These are phyloP conservation scores for Scedosporium boydii DNA, from an alignment of 2,329 filamentous ascomycete species.

Conservation along the genomic window DNA sequence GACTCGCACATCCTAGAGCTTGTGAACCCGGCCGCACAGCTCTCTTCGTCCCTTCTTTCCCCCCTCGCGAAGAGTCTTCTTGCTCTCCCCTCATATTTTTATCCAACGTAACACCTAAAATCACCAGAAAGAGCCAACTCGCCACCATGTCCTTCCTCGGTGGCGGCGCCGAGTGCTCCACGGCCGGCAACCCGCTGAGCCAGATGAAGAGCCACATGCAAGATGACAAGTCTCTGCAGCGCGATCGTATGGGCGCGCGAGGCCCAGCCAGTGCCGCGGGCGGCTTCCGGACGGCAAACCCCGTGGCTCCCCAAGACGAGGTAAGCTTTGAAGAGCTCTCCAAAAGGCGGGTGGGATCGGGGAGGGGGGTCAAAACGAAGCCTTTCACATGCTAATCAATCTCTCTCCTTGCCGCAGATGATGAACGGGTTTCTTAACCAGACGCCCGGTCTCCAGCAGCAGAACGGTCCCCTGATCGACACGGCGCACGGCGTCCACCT, in stretches of 20 bases:
- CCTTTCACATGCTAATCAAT: conserved; percentile 1
- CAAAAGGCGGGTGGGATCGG: no score
- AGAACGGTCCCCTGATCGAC: conserved; percentile 38
- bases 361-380: no score
- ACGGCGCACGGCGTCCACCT: conserved; percentile 41
- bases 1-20: no score
- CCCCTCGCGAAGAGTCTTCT: neutral
- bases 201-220: conserved; percentile 97
- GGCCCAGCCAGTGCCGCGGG: conserved; percentile 62
- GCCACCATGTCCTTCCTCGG: conserved; percentile 82
- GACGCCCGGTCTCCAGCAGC: conserved; percentile 47
- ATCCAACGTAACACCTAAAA: neutral
- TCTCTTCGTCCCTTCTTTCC: neutral
- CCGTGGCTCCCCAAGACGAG: conserved; percentile 65
- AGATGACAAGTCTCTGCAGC: conserved; percentile 89
- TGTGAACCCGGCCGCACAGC: neutral
- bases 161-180: conserved; percentile 92
- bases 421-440: conserved; percentile 90
- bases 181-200: conserved; percentile 87
- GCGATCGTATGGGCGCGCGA: conserved; percentile 75
- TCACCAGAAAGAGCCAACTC: neutral
- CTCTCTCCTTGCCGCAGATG: conserved; percentile 46
- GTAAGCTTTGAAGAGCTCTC: conserved; percentile 26
- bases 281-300: conserved; percentile 65
- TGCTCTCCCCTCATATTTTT: neutral